Conservation (phyloP, 2,329 filamentous ascomycete species). For the Fusarium marasasianum region DNA sequence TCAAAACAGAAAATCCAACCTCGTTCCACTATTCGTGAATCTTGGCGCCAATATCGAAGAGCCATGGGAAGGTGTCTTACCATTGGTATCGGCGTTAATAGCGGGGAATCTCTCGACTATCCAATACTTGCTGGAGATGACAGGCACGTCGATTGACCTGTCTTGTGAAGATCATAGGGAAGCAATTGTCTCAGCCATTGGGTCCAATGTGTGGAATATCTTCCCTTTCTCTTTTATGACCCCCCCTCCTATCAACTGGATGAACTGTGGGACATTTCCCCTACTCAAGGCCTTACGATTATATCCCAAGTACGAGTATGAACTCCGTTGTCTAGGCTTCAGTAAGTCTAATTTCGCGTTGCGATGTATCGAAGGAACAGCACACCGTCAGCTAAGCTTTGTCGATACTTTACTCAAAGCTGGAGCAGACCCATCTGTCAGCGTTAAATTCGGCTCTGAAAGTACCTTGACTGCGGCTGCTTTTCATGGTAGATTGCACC, state of each 20-base stretch:
- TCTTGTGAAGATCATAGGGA: neutral
- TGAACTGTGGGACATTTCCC: too few relatives aligned
- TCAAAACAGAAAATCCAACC: accelerated
- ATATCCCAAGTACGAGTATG: neutral
- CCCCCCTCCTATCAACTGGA: neutral
- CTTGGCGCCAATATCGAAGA: neutral
- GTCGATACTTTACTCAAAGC: accelerated
- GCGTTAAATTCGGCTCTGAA: accelerated
- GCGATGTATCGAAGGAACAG: accelerated
- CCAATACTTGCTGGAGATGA: accelerated
- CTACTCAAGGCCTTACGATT: too few relatives aligned
- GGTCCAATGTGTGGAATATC: too few relatives aligned
- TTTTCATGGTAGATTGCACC: neutral
- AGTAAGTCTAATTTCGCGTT: accelerated
- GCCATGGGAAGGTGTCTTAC: neutral
- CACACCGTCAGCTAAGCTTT: accelerated
- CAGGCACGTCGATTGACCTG: neutral
- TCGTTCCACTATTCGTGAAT: accelerated
- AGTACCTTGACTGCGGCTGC: accelerated
- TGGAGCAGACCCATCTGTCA: neutral
- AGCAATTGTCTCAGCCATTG: neutral
- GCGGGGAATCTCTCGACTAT: accelerated
- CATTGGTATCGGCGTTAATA: accelerated
- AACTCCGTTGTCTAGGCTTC: accelerated
- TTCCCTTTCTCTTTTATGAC: too few relatives aligned